Conservation (phyloP, 805 yeast species). For the Dipodascus geniculatus region DNA sequence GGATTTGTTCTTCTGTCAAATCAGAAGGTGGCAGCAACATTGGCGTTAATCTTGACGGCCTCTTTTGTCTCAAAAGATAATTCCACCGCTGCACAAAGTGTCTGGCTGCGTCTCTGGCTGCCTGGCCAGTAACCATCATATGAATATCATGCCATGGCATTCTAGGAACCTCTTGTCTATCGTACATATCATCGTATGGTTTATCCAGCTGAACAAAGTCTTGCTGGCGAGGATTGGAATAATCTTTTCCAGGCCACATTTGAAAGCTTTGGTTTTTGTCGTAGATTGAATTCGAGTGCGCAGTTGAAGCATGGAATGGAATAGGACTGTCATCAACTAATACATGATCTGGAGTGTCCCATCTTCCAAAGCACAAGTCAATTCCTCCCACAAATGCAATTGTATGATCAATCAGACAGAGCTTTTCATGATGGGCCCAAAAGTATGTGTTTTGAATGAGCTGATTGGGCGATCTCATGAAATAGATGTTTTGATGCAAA, state of each 20-base stretch:
- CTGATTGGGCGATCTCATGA: slow-evolving; percentile 91
- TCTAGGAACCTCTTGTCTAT: slow-evolving; percentile 67
- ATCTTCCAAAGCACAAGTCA: slow-evolving; percentile 91
- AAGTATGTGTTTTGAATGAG: slow-evolving; percentile 83
- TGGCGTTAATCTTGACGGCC: slow-evolving; percentile 79
- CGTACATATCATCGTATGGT: slow-evolving; percentile 89
- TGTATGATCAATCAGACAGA: slow-evolving; percentile 76
- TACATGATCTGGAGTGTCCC: slow-evolving; percentile 93
- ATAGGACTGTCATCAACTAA: slow-evolving; percentile 41
- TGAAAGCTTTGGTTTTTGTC: slow-evolving; percentile 32
- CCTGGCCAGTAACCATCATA: slow-evolving; percentile 88
- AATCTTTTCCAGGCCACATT: slow-evolving; percentile 92
- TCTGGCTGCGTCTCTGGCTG: slow-evolving; percentile 84
- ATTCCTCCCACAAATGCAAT: slow-evolving; percentile 91
- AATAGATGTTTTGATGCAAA: slow-evolving; percentile 75
- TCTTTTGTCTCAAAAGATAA: slow-evolving; percentile 77
- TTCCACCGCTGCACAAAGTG: slow-evolving; percentile 98
- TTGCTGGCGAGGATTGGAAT: slow-evolving; percentile 86
- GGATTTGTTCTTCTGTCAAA: slow-evolving; percentile 59
- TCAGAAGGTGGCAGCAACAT: slow-evolving; percentile 66
- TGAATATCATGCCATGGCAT: slow-evolving; percentile 99
- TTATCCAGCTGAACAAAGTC: slow-evolving; percentile 73
- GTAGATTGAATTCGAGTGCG: slow-evolving; percentile 12
- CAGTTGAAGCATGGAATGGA: slow-evolving; percentile 5
- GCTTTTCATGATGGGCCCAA: slow-evolving; percentile 98